Evolutionary conservation across 495 filamentous ascomycete genomes (phyloP).

Genomic region (Sabuloglossum arenarium): DNA sequence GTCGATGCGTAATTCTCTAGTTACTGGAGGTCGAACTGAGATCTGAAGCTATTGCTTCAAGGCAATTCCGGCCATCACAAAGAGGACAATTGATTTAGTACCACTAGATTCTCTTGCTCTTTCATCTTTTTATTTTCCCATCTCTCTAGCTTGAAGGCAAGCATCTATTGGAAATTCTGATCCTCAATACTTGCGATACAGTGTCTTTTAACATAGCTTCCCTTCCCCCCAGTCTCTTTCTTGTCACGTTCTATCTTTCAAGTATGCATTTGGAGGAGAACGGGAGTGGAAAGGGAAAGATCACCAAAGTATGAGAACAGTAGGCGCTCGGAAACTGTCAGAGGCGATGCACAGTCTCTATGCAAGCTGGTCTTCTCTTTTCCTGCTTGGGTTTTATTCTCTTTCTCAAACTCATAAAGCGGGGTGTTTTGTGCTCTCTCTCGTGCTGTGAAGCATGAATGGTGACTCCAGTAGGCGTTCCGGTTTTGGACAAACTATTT

Average conservation of each 20-base stretch:
- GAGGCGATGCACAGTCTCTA: neutral
- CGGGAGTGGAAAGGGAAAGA: neutral
- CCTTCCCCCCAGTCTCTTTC: neutral
- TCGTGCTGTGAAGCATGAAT: neutral
- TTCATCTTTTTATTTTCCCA: too few species aligned
- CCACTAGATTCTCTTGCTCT: neutral
- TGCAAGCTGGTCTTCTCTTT: neutral
- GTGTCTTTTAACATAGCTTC: neutral
- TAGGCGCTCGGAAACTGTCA: neutral
- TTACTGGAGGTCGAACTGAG: neutral
- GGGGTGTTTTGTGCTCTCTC: neutral
- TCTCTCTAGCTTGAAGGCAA: neutral
- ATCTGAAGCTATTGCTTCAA: neutral
- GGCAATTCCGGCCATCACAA: too few species aligned
- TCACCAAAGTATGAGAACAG: neutral
- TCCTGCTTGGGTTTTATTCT: neutral
- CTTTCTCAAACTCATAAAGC: neutral
- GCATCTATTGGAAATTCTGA: neutral
- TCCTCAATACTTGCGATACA: neutral
- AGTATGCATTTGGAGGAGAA: neutral
- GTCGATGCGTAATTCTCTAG: conserved; percentile 69
- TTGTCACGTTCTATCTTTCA: neutral
- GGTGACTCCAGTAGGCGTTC: neutral
- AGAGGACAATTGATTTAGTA: too few species aligned
- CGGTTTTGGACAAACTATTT: neutral